A percentile compares a stretch with the other conserved stretches of the same genome.
phyloP scores from a whole-genome alignment of 2,329 filamentous ascomycete genomes.

The Trichoderma semiorbis region DNA sequence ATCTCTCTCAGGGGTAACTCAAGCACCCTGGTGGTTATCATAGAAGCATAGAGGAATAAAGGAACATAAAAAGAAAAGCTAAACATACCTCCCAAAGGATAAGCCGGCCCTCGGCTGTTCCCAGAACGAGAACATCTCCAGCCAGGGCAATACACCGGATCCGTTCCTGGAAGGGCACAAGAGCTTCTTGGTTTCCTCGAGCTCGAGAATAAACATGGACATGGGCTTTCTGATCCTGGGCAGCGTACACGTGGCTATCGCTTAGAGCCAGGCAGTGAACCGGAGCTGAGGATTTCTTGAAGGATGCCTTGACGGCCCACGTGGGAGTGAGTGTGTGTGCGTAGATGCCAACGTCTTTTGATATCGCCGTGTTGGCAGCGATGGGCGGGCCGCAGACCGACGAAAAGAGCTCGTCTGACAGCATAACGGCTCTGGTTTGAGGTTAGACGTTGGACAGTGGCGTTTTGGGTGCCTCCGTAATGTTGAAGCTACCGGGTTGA shows the following conservation, averaged over 20 bases:
- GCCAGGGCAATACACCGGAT: constrained; percentile 75
- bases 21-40: not conserved
- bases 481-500: not conserved
- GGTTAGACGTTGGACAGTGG: not conserved
- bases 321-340: constrained; percentile 77
- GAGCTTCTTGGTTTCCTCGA: constrained; percentile 82
- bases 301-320: constrained; percentile 68
- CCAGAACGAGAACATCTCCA: constrained; percentile 70
- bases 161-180: constrained; percentile 82
- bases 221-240: constrained; percentile 86
- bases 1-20: not conserved
- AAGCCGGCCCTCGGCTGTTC: constrained; percentile 79
- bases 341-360: constrained; percentile 84
- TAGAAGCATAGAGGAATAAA: constrained; percentile 1
- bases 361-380: constrained; percentile 59
- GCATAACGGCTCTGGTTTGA: constrained; percentile 39
- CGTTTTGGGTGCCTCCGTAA: not conserved
- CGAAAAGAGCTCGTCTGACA: constrained; percentile 59
- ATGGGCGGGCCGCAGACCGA: constrained; percentile 56
- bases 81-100: constrained; percentile 83
- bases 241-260: constrained; percentile 81
- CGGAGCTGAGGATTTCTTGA: constrained; percentile 89
- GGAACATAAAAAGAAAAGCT: constrained; percentile 20
- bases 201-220: constrained; percentile 86
- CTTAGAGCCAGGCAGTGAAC: constrained; percentile 76